A percentile compares a stretch with the other conserved stretches of the same genome.
These are phyloP conservation scores for Heritiera littoralis DNA, from an alignment of 345 rosid species.

Conservation along the genomic window DNA sequence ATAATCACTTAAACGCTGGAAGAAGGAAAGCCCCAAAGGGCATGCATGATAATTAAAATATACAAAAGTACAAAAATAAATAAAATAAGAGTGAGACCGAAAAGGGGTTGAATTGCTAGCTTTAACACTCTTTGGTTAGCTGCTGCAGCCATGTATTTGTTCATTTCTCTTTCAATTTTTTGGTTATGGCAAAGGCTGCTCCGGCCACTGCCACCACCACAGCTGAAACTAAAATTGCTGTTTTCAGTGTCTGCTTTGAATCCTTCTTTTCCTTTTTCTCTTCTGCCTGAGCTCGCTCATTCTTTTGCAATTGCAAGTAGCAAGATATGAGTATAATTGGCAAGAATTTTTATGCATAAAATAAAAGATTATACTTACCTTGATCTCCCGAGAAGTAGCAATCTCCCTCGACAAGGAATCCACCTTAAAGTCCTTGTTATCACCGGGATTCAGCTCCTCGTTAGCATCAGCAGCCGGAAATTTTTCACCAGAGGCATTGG, in stretches of 20 bases:
- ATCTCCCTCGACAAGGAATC: constrained; percentile 53
- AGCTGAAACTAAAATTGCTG: constrained; percentile 46
- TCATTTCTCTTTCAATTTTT: constrained; percentile 56
- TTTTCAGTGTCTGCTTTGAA: constrained; percentile 38
- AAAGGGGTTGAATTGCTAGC: neutral
- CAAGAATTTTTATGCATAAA: neutral
- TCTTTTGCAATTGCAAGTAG: constrained; percentile 4
- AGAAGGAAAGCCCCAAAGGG: neutral
- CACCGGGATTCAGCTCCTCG: constrained; percentile 41
- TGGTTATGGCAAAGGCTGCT: constrained; percentile 46
- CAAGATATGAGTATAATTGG: neutral
- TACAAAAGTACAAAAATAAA: neutral
- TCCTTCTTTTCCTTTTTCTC: constrained; percentile 36
- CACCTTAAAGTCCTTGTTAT: constrained; percentile 38
- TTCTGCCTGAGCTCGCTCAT: constrained; percentile 23
- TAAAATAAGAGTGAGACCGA: neutral
- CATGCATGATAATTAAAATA: neutral
- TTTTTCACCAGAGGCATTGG: constrained; percentile 21
- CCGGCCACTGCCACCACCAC: constrained; percentile 48
- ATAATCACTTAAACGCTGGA: neutral
- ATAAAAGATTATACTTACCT: constrained; percentile 21
- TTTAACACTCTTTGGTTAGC: neutral
- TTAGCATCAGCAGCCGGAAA: constrained; percentile 52
- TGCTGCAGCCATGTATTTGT: neutral
- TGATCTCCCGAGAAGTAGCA: constrained; percentile 28